These are phyloP conservation scores for Phytophthora ohioensis DNA, from an alignment of 352 stramenopile genomes.

Conservation along the genomic window DNA sequence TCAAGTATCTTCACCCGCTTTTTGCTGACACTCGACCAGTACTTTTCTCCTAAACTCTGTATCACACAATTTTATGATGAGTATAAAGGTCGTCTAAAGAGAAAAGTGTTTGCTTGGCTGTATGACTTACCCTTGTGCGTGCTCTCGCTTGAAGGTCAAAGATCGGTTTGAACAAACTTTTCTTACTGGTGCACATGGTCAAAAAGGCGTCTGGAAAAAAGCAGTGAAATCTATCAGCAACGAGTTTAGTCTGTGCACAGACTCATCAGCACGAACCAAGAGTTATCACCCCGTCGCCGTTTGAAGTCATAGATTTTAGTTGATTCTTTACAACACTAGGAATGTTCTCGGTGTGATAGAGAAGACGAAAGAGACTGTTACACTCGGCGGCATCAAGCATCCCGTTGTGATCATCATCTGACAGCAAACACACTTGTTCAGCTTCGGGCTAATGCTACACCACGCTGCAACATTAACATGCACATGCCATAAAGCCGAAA, in stretches of 20 bases:
- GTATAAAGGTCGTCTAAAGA: too few relatives aligned
- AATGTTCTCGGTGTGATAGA: slow-evolving; percentile 57
- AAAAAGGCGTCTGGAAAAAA: slow-evolving; percentile 50
- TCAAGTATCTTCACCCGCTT: slow-evolving; percentile 39
- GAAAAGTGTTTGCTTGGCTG: too few relatives aligned
- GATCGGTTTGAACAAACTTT: slow-evolving; percentile 50
- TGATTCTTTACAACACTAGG: slow-evolving; percentile 44
- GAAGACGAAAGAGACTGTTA: slow-evolving; percentile 60
- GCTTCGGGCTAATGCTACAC: background rate
- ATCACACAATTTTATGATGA: background rate
- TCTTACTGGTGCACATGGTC: slow-evolving; percentile 47
- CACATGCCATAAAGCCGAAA: slow-evolving; percentile 58
- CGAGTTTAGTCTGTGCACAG: background rate
- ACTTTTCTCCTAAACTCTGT: slow-evolving; percentile 47
- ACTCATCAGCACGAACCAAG: slow-evolving; percentile 11
- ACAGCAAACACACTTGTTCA: background rate
- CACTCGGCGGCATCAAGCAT: slow-evolving; percentile 56
- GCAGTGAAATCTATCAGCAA: background rate
- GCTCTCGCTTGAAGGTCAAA: slow-evolving; percentile 50
- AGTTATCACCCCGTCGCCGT: slow-evolving; percentile 44
- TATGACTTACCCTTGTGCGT: slow-evolving; percentile 20
- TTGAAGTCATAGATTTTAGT: slow-evolving; percentile 45
- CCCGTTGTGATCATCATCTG: slow-evolving; percentile 60
- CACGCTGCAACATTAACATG: background rate
- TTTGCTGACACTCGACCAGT: slow-evolving; percentile 50